These are phyloP conservation scores for Aureobasidium sp. DNA, from an alignment of 2,329 filamentous ascomycete species.

Conservation along the genomic window DNA sequence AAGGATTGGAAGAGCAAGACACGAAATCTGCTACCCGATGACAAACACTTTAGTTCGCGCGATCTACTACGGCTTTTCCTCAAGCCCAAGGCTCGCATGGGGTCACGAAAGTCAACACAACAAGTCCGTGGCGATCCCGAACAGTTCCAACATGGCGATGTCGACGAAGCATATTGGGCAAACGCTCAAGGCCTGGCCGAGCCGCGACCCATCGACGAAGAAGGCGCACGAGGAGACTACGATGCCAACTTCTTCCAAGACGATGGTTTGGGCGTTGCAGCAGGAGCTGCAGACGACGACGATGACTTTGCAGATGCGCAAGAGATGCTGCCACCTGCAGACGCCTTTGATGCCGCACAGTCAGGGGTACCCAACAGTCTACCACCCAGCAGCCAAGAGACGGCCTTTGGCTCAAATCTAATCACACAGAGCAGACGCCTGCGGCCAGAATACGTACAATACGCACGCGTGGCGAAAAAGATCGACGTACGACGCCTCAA, in stretches of 20 bases:
- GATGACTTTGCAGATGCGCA: constrained; percentile 75
- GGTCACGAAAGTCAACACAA: constrained; percentile 53
- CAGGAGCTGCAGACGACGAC: constrained; percentile 58
- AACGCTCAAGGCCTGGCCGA: constrained; percentile 49
- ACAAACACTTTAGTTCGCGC: constrained; percentile 96
- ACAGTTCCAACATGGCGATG: constrained; percentile 58
- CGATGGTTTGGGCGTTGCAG: constrained; percentile 63
- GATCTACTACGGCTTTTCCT: constrained; percentile 85
- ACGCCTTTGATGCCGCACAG: constrained; percentile 38
- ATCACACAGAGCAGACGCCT: constrained; percentile 55
- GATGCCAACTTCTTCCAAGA: constrained; percentile 98
- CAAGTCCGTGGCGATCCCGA: constrained; percentile 34
- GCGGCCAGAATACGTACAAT: constrained; percentile 59
- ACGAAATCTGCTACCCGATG: constrained; percentile 86
- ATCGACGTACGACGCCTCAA: constrained; percentile 59
- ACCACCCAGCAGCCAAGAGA: constrained; percentile 40
- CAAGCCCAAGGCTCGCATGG: constrained; percentile 84
- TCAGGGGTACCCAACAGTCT: constrained; percentile 27
- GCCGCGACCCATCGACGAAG: constrained; percentile 32
- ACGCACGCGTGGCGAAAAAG: constrained; percentile 60
- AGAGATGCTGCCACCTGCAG: constrained; percentile 67
- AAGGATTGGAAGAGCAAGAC: constrained; percentile 94
- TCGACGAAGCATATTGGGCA: constrained; percentile 96
- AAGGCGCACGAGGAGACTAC: constrained; percentile 66
- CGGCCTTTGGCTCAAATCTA: constrained; percentile 55